phyloP scores from a whole-genome alignment of 2,329 filamentous ascomycete genomes.

The Lecanosticta acicola region DNA sequence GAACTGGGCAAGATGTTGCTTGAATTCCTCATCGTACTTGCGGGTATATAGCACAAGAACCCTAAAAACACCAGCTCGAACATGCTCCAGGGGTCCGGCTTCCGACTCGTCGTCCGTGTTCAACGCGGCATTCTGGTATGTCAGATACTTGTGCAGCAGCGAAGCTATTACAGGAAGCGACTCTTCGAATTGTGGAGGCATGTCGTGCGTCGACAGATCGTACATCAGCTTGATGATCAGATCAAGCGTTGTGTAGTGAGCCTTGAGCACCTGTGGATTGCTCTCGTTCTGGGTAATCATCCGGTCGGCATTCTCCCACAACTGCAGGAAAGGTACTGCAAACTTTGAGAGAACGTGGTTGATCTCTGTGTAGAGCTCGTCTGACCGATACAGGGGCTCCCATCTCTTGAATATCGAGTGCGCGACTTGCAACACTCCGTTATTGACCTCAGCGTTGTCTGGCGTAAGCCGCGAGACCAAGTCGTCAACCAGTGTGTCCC shows the following conservation, averaged over 20 bases:
- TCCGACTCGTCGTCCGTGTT: conserved; percentile 86
- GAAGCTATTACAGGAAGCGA: conserved; percentile 70
- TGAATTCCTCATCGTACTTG: conserved; percentile 95
- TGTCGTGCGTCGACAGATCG: conserved; percentile 94
- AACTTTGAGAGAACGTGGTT: conserved; percentile 90
- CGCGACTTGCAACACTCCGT: conserved; percentile 91
- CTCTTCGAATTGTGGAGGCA: conserved; percentile 90
- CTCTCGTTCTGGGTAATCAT: conserved; percentile 67
- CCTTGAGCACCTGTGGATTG: conserved; percentile 68
- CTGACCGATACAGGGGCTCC: conserved; percentile 88
- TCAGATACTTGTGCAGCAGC: conserved; percentile 86
- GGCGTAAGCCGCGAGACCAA: conserved; percentile 80
- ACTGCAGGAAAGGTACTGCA: conserved; percentile 71
- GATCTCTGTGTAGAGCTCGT: conserved; percentile 90
- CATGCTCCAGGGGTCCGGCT: conserved; percentile 73
- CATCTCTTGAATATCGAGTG: conserved; percentile 97
- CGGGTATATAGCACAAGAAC: conserved; percentile 81
- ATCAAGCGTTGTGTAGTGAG: conserved; percentile 79
- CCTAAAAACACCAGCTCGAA: conserved; percentile 92
- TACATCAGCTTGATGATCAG: conserved; percentile 88
- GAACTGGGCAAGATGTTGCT: conserved; percentile 71
- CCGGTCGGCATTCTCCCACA: conserved; percentile 68
- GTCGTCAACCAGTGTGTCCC: conserved; percentile 94
- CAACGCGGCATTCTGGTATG: conserved; percentile 77
- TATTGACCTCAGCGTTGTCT: conserved; percentile 77